Percentiles rank a stretch among this genome's conserved stretches.
These are phyloP conservation scores for Bocquillonia castaneifolia DNA, from an alignment of 441 rosid genomes.

Conservation along the genomic window DNA sequence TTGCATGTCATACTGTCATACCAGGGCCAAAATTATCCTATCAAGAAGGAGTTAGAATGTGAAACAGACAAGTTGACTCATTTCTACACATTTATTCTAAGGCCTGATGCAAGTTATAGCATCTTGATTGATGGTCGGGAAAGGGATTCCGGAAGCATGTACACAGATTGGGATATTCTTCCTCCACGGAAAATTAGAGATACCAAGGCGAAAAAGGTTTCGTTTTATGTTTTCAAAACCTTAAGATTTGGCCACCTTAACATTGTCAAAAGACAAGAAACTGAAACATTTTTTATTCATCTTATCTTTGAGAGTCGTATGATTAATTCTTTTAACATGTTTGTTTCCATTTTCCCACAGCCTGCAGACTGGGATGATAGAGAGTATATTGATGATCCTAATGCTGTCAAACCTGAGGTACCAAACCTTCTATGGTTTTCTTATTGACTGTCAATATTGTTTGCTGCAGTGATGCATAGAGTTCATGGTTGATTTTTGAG, in stretches of 20 bases:
- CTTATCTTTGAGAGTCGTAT: background rate
- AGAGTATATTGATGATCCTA: constrained; percentile 83
- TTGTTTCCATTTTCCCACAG: constrained; percentile 33
- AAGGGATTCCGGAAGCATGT: constrained; percentile 88
- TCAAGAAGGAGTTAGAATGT: constrained; percentile 81
- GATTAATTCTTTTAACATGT: background rate
- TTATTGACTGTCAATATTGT: background rate
- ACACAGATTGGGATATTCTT: constrained; percentile 92
- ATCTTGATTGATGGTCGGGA: constrained; percentile 79
- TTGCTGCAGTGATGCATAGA: background rate
- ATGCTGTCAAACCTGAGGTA: constrained; percentile 78
- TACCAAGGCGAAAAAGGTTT: constrained; percentile 27
- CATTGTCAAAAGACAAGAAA: background rate
- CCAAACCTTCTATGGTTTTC: background rate
- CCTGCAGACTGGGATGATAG: constrained; percentile 92
- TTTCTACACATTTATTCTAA: constrained; percentile 88
- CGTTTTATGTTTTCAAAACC: background rate
- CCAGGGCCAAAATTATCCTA: constrained; percentile 92
- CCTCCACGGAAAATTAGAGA: constrained; percentile 51
- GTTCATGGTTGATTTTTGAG: background rate
- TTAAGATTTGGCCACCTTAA: background rate
- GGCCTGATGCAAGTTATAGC: constrained; percentile 90
- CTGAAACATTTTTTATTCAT: background rate
- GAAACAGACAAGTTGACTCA: constrained; percentile 90
- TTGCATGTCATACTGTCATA: constrained; percentile 81